A percentile compares a stretch with the other conserved stretches of the same genome.
phyloP scores from a whole-genome alignment of 345 rosid genomes.

The Anacardium occidentale region DNA sequence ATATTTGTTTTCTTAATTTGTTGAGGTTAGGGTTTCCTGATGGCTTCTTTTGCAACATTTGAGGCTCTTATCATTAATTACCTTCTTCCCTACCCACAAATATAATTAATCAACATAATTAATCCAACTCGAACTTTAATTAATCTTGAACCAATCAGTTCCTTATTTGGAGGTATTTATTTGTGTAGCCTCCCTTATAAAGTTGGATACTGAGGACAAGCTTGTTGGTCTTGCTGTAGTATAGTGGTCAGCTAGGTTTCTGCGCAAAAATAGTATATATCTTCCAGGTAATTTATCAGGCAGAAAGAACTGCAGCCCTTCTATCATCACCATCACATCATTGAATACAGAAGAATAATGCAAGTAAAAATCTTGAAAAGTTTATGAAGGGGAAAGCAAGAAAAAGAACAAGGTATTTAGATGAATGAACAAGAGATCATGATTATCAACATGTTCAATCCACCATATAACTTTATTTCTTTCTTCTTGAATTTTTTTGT shows the following conservation, averaged over 20 bases:
- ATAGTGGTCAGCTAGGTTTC: no score
- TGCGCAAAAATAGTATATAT: no score
- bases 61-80: neutral
- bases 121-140: neutral
- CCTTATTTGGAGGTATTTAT: no score
- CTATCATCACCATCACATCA: conserved; percentile 23
- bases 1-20: no score
- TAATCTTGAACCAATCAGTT: neutral
- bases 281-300: conserved; percentile 19
- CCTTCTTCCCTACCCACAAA: neutral
- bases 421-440: conserved; percentile 28
- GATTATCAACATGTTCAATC: conserved; percentile 31
- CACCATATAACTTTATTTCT: neutral
- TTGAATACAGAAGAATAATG: no score
- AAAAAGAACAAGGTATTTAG: conserved; percentile 10
- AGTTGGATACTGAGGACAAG: neutral
- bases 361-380: neutral
- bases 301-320: conserved; percentile 18
- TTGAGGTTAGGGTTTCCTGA: no score
- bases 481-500: conserved; percentile 1
- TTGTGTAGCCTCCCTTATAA: no score
- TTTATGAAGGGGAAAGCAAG: conserved; percentile 15
- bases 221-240: neutral
- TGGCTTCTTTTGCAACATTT: no score
- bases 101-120: neutral